Percentiles rank a stretch among this genome's conserved stretches.
These are phyloP conservation scores for Brassica carinata DNA, from an alignment of 345 rosid genomes.

Conservation along the genomic window DNA sequence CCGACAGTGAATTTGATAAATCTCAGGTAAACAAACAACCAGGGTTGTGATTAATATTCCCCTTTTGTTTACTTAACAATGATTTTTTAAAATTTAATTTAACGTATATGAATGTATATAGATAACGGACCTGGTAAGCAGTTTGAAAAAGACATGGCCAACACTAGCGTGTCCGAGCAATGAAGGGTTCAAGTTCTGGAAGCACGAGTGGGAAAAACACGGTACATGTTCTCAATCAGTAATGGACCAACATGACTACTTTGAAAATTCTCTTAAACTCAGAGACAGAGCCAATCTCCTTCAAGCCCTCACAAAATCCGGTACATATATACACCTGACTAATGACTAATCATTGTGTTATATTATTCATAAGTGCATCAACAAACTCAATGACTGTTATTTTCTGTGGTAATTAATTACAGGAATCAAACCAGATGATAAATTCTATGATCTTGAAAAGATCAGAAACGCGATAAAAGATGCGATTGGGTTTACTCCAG, in stretches of 20 bases:
- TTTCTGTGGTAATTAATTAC: not conserved
- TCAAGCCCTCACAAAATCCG: not conserved
- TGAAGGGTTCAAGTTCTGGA: not conserved
- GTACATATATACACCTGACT: not conserved
- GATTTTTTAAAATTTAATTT: not conserved
- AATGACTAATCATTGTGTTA: not conserved
- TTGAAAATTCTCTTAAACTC: not conserved
- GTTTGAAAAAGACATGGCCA: not conserved
- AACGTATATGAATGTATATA: not conserved
- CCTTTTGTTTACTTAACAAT: not conserved
- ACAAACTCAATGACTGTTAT: not conserved
- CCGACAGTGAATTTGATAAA: not conserved
- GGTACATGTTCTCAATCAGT: not conserved
- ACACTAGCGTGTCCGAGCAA: not conserved
- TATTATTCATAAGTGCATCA: not conserved
- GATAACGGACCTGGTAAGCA: not conserved
- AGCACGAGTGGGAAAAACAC: not conserved
- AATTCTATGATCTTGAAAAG: not conserved
- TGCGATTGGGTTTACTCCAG: not conserved
- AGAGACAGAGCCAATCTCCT: not conserved
- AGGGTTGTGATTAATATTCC: not conserved
- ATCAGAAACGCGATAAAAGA: not conserved
- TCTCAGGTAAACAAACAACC: not conserved
- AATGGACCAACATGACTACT: not conserved
- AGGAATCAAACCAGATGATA: constrained; percentile 1